phyloP scores from a whole-genome alignment of 371 early-diverging fungal genomes.

The Rhizopus microsporus region DNA sequence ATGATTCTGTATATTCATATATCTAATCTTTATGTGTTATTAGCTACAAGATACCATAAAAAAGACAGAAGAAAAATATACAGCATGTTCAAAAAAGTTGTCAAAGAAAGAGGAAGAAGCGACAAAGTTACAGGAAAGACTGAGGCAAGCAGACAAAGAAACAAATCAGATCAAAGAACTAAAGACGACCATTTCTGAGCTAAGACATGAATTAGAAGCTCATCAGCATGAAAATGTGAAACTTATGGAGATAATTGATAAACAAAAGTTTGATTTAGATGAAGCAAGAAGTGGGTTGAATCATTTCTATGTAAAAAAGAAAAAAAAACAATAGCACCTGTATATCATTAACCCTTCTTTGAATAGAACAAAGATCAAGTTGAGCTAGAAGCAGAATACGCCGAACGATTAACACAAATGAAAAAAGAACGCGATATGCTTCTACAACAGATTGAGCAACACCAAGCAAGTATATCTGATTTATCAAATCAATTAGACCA shows the following conservation, averaged over 20 bases:
- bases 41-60: constrained; percentile 5
- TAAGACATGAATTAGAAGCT: constrained; percentile 8
- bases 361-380: neutral
- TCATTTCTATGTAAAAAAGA: neutral
- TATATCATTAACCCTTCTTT: neutral
- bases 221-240: constrained; percentile 17
- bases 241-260: constrained; percentile 27
- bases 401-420: neutral
- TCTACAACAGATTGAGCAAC: neutral
- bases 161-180: constrained; percentile 7
- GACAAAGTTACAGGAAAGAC: neutral
- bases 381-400: neutral
- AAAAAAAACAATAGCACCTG: neutral
- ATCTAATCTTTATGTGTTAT: neutral
- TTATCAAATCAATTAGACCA: neutral
- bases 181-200: neutral
- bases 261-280: constrained; percentile 33
- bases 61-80: neutral
- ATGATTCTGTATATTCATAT: no score
- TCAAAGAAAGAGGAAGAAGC: constrained; percentile 18
- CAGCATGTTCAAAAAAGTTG: constrained; percentile 6
- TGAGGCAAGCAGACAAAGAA: constrained; percentile 4
- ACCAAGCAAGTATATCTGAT: neutral
- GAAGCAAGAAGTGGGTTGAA: constrained; percentile 18
- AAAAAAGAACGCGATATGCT: neutral